These are phyloP conservation scores for Raphanus sativus DNA, from an alignment of 345 rosid species.

Conservation along the genomic window DNA sequence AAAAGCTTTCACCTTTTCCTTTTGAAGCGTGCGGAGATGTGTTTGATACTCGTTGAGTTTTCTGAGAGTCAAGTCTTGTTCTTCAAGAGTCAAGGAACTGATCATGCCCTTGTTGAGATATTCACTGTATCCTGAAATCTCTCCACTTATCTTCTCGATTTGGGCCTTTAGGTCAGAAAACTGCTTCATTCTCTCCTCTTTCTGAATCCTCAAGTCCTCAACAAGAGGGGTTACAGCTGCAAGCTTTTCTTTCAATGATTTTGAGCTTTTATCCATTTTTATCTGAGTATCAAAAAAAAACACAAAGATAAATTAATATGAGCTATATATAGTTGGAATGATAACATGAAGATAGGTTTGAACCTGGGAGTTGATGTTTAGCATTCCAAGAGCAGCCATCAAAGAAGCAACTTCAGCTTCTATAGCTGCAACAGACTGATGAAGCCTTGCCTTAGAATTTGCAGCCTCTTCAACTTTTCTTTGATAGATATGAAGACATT, in stretches of 20 bases:
- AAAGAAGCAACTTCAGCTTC: conserved; percentile 97
- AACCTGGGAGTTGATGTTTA: conserved; percentile 69
- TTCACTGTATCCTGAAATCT: conserved; percentile 69
- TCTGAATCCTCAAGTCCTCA: conserved; percentile 72
- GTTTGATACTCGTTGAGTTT: conserved; percentile 81
- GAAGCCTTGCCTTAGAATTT: conserved; percentile 81
- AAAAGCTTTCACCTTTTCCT: conserved; percentile 63
- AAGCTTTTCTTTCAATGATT: conserved; percentile 75
- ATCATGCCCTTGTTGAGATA: conserved; percentile 41
- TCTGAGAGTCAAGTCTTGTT: conserved; percentile 78
- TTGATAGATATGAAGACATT: conserved; percentile 84
- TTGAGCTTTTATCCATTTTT: conserved; percentile 52
- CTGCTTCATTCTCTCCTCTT: conserved; percentile 77
- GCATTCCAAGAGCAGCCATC: conserved; percentile 84
- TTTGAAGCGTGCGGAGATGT: conserved; percentile 75
- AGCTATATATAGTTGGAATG: not conserved
- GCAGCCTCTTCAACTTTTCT: conserved; percentile 95
- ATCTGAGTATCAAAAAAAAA: conserved; percentile 41
- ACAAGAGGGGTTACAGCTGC: conserved; percentile 73
- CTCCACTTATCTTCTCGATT: conserved; percentile 78
- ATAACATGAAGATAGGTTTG: not conserved
- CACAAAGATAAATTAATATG: not conserved
- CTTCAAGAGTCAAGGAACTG: conserved; percentile 55
- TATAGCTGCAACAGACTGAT: conserved; percentile 86
- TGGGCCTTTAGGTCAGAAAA: conserved; percentile 70